Evolutionary conservation across 345 rosid species (phyloP), one percentile per base, ranked within the genome.

Genomic region (Euphorbia tirucalli): DNA sequence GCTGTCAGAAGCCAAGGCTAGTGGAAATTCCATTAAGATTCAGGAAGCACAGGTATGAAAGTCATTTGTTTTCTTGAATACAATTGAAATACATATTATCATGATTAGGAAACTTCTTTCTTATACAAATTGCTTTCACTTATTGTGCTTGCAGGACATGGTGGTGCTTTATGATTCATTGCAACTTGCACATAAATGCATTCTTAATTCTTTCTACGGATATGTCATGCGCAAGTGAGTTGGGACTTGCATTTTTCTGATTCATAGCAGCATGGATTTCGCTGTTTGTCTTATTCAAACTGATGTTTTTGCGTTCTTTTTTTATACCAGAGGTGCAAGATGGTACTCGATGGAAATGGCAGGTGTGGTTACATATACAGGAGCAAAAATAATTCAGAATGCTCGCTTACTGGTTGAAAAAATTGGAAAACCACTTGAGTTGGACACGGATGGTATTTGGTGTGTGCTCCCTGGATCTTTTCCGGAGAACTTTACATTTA

Each of bases 321-420:
- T 48, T n/a, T n/a, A n/a, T 59, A 73, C 62, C 80, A 93, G 98
- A 86, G 98, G 98, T 78, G 98, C 98, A 78, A 90, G 98, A 83
- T 92, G 98, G 98, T 94, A 92, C 83, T 94, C 98, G 24, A 94
- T 92, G 98, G 98, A 94, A 88, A 94, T 94, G 98, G 98, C 98
- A 75, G 97, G 98, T 76, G 98, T 92, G 61, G 98, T 94, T 77
- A 94, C 98, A 28, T 92, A 94, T 79, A 94, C 97, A 69, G 98
- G 98, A 74, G 98, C 97, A 77, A 94, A 94, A 87, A 94, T 94
- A 61, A 94, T 94, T 75, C 98, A 94, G 81, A 92, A 92, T 84
- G 98, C 98, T 72, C 93, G 89, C 65, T 80, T 92, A 80, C 96
- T 94, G 70, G 85, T 94, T 78, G 95, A 94, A 66, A 87, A 87